A percentile compares a stretch with the other conserved stretches of the same genome.
phyloP scores from a whole-genome alignment of 1,284 basidiomycete genomes.

The Microbotryum saponariae region DNA sequence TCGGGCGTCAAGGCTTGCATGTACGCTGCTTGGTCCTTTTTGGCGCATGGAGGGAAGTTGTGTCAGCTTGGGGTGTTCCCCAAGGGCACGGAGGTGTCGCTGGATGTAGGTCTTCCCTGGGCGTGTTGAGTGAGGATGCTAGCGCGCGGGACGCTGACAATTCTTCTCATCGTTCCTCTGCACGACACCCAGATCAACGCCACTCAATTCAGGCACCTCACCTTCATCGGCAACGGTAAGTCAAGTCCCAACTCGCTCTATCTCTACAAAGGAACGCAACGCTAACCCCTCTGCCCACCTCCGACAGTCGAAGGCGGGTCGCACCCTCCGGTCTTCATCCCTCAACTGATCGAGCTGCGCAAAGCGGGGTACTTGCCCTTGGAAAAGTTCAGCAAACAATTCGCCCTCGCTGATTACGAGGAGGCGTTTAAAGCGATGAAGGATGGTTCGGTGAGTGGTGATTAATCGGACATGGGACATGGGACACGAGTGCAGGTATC shows the following conservation, averaged over 20 bases:
- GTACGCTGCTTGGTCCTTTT: background rate
- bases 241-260: no score
- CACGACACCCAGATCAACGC: slow-evolving; percentile 1
- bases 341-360: slow-evolving; percentile 15
- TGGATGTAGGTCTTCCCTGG: no score
- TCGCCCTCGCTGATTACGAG: slow-evolving; percentile 25
- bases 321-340: slow-evolving; percentile 32
- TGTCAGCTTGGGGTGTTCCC: background rate
- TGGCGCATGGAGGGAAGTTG: background rate
- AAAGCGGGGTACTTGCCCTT: slow-evolving; percentile 27
- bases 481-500: no score
- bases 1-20: slow-evolving; percentile 5
- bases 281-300: background rate
- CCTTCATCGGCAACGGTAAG: background rate
- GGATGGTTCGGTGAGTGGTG: no score
- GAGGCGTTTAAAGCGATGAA: slow-evolving; percentile 30
- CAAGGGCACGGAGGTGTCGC: background rate
- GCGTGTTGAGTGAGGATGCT: no score
- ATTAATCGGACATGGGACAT: no score
- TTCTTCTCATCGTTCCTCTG: no score
- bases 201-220: slow-evolving; percentile 3
- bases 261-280: background rate
- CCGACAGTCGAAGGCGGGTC: slow-evolving; percentile 21
- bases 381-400: slow-evolving; percentile 29
- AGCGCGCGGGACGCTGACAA: no score